Evolutionary conservation across 441 rosid species (phyloP), one percentile per base, ranked within the genome.

Genomic region (Eruca vesicaria): DNA sequence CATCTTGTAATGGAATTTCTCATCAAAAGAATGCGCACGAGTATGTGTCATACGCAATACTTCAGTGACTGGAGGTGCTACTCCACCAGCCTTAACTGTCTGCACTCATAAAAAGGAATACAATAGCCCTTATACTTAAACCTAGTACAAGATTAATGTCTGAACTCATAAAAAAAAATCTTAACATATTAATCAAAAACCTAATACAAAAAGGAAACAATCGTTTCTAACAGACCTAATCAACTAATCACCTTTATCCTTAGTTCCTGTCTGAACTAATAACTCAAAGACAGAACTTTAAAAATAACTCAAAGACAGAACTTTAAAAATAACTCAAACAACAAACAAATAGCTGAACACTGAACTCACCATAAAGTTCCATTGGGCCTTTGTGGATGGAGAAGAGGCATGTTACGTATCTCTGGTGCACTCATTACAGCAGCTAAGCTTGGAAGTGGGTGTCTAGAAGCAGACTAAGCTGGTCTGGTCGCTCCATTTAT

Each of bases 11-110:
- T 89, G 18, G 97, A 85, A 74, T 96, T 91, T 65, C 98, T 90
- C 80, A 93, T 93, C 96, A 96, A 82, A 66, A 96, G 94, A 79
- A 96, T 97, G 11, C 99, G 98, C 79, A 93, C 78, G 81, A n/a
- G n/a, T 23, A 23, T 23, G 26, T 3, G 26, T 23, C 48, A 28
- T 28, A 28, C 26, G 26, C 26, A 23, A 1, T 23, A 23, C 26
- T 23, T 23, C 3, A 23, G 26, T 23, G 26, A 23, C 26, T 23
- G 26, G 26, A 23, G 26, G 26, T 23, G 26, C 26, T 23, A 23
- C 26, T 1, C 26, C 26, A 23, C 26, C 26, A 23, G 26, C 26
- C 26, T 3, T 23, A 23, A 23, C 26, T 23, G 3, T 23, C 26
- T 23, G 26, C 26, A 23, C n/a, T n/a, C n/a, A n/a, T n/a, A n/a